These are phyloP conservation scores for Leishmania amazonensis DNA, from an alignment of 208 protist species.

Conservation along the genomic window DNA sequence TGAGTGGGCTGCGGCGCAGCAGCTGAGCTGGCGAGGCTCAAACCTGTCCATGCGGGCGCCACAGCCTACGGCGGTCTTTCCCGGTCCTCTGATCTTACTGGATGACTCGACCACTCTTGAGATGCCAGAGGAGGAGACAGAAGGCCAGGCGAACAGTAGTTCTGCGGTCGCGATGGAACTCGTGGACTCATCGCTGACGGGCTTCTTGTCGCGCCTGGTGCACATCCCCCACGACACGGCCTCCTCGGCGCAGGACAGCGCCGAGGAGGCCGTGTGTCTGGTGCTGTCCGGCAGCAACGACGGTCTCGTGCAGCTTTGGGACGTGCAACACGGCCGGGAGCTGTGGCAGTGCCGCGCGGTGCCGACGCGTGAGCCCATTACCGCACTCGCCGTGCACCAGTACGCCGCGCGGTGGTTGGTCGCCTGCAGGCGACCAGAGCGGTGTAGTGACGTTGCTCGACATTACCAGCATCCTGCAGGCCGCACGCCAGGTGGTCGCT, in stretches of 20 bases:
- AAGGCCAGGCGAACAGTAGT: background rate
- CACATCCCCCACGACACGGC: constrained; percentile 1
- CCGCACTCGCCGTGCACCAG: constrained; percentile 29
- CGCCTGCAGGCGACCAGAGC: constrained; percentile 54
- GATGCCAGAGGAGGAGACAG: background rate
- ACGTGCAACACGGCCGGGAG: constrained; percentile 54
- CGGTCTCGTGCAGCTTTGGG: constrained; percentile 86
- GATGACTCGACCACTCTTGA: background rate
- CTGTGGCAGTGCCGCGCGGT: constrained; percentile 70
- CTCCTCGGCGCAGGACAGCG: background rate
- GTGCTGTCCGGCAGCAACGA: constrained; percentile 75
- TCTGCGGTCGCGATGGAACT: background rate
- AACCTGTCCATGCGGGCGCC: constrained; percentile 1
- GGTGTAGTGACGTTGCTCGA: constrained; percentile 61
- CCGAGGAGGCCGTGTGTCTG: constrained; percentile 10
- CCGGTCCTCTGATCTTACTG: constrained; percentile 44
- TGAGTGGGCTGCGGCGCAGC: background rate
- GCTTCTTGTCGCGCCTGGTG: constrained; percentile 34
- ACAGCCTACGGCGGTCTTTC: constrained; percentile 56
- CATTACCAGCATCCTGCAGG: constrained; percentile 35
- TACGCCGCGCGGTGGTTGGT: constrained; percentile 26
- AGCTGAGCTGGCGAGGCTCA: background rate
- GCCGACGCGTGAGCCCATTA: constrained; percentile 56
- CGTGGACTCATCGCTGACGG: constrained; percentile 12
- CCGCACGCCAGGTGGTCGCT: constrained; percentile 10